Percentiles rank a stretch among this genome's conserved stretches.
Conservation (phyloP, 257 asterid species). For the Scutellaria baicalensis region DNA sequence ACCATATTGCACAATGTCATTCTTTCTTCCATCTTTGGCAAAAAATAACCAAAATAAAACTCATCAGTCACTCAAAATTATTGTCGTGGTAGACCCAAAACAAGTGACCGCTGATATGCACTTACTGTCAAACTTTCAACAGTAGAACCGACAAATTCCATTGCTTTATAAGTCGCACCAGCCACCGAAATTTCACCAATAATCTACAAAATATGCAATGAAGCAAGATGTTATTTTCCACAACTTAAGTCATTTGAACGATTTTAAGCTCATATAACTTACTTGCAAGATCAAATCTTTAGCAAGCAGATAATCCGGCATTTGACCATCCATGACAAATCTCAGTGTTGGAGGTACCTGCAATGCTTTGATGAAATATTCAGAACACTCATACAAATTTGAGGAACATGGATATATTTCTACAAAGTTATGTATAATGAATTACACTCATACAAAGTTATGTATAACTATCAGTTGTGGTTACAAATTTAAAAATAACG, state of each 20-base stretch:
- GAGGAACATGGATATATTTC: background rate
- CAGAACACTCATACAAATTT: background rate
- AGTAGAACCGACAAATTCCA: slow-evolving; percentile 92
- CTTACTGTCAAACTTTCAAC: slow-evolving; percentile 89
- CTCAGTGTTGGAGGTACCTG: slow-evolving; percentile 97
- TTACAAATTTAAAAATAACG: background rate
- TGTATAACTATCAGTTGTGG: background rate
- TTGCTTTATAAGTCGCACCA: slow-evolving; percentile 97
- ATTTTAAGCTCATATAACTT: slow-evolving; percentile 17
- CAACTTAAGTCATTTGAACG: background rate
- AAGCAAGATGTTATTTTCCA: background rate
- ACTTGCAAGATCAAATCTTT: slow-evolving; percentile 97
- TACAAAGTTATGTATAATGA: background rate
- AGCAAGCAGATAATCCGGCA: slow-evolving; percentile 90
- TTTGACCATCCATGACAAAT: slow-evolving; percentile 94
- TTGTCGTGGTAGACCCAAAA: background rate
- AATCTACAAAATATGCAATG: slow-evolving; percentile 42
- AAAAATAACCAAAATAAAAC: background rate
- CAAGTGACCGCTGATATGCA: background rate
- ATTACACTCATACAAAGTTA: background rate
- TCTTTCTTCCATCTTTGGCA: slow-evolving; percentile 92
- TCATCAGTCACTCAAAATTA: background rate
- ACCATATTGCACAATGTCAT: slow-evolving; percentile 99
- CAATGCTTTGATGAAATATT: slow-evolving; percentile 13
- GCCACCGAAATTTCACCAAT: slow-evolving; percentile 98